Conservation (phyloP, 2,329 filamentous ascomycete species). For the Fusarium heterosporum region DNA sequence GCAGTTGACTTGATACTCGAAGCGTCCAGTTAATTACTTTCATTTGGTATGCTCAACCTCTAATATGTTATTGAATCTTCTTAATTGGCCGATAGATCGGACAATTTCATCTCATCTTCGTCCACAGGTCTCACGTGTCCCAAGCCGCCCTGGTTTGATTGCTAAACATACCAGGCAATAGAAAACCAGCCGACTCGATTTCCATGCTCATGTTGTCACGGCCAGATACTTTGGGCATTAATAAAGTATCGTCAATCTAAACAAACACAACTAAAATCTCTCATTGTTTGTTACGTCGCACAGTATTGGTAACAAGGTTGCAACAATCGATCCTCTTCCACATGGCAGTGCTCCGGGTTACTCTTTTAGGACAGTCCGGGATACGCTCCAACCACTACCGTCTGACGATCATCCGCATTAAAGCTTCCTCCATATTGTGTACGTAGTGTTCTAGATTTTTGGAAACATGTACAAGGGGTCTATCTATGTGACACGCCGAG, state of each 20-base stretch:
- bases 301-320: background rate
- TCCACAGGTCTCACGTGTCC: background rate
- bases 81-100: constrained; percentile 4
- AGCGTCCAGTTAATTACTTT: too few relatives aligned
- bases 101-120: constrained; percentile 7
- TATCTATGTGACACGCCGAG: background rate
- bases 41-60: background rate
- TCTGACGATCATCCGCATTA: constrained; percentile 33
- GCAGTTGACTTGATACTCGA: background rate
- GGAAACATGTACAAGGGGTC: background rate
- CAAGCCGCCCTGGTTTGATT: background rate
- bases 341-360: constrained; percentile 26
- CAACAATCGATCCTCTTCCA: constrained; percentile 7
- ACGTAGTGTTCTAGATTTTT: background rate
- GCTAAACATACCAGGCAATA: too few relatives aligned
- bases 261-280: background rate
- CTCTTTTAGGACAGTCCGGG: constrained; percentile 35
- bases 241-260: background rate
- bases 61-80: background rate
- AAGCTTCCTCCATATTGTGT: background rate
- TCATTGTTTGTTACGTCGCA: background rate
- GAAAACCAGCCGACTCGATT: too few relatives aligned
- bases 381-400: background rate
- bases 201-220: too few relatives aligned
- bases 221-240: background rate